phyloP scores from a whole-genome alignment of 2,329 filamentous ascomycete species.

The Fusarium globosum region DNA sequence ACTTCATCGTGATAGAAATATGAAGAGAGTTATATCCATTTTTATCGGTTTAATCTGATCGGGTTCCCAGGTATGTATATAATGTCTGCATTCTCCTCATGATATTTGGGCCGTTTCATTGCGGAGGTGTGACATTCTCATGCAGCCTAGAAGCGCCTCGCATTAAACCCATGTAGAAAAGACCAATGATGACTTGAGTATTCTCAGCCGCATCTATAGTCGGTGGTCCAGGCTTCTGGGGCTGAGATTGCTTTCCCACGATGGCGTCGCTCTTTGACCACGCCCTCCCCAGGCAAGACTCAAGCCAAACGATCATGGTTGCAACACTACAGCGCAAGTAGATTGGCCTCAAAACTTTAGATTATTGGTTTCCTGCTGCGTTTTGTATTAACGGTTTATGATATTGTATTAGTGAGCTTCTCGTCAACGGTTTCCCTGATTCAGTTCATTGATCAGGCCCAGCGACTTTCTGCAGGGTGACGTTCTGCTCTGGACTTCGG shows the following conservation, averaged over 20 bases:
- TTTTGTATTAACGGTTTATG: too few relatives aligned
- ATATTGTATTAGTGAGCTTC: not conserved
- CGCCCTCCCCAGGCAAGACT: not conserved
- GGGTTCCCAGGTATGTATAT: not conserved
- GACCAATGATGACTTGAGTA: not conserved
- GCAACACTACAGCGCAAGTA: not conserved
- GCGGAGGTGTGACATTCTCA: conserved; percentile 8
- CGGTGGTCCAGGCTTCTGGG: not conserved
- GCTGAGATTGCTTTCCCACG: not conserved
- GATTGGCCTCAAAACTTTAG: not conserved
- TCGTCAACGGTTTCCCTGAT: not conserved
- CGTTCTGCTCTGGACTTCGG: not conserved
- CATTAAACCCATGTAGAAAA: too few relatives aligned
- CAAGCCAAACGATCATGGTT: not conserved
- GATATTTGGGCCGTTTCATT: not conserved
- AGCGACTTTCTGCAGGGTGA: too few relatives aligned
- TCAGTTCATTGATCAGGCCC: not conserved
- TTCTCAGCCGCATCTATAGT: not conserved
- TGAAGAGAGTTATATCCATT: accelerated
- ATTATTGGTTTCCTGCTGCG: not conserved
- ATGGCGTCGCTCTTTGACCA: not conserved
- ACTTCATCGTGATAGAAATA: accelerated
- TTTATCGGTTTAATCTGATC: not conserved
- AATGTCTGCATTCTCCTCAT: too few relatives aligned
- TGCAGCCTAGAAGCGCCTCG: not conserved